A percentile compares a stretch with the other conserved stretches of the same genome.
Conservation (phyloP, 306 rosid species). For the Dalbergia oliveri region DNA sequence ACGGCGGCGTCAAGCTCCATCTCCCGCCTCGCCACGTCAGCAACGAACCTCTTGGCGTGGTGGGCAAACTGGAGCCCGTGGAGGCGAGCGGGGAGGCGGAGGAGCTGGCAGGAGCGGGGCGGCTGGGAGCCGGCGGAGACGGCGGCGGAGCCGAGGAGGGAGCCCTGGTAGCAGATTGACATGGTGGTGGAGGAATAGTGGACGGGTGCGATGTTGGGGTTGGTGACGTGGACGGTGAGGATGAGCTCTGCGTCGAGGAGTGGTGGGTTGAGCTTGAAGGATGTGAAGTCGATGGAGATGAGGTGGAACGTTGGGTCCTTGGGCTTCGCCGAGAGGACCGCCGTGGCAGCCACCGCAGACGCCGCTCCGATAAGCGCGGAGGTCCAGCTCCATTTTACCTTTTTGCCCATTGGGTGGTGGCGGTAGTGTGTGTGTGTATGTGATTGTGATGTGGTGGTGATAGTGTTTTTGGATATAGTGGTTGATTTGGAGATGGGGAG, state of each 20-base stretch:
- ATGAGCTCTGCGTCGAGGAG: slow-evolving; percentile 71
- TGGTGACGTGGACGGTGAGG: slow-evolving; percentile 86
- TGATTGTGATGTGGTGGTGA: not conserved
- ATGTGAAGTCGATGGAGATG: slow-evolving; percentile 75
- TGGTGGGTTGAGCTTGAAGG: slow-evolving; percentile 72
- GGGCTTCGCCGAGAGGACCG: slow-evolving; percentile 69
- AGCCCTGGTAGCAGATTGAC: slow-evolving; percentile 86
- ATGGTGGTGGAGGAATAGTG: slow-evolving; percentile 80
- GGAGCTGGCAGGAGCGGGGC: slow-evolving; percentile 72
- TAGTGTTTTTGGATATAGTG: not conserved
- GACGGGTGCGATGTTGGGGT: slow-evolving; percentile 82
- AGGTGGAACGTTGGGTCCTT: slow-evolving; percentile 85
- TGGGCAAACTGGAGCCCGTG: slow-evolving; percentile 69
- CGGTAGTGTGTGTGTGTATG: not conserved
- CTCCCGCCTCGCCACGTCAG: slow-evolving; percentile 75
- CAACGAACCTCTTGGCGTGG: slow-evolving; percentile 59
- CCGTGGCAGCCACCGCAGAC: slow-evolving; percentile 69
- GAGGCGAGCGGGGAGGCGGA: slow-evolving; percentile 79
- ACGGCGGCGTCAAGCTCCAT: slow-evolving; percentile 80
- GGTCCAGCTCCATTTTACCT: slow-evolving; percentile 71
- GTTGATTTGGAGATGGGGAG: not conserved
- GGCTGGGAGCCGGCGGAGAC: slow-evolving; percentile 82
- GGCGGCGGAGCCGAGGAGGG: slow-evolving; percentile 81
- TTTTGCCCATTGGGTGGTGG: slow-evolving; percentile 45
- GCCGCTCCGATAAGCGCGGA: slow-evolving; percentile 82